Base-by-base conservation (phyloP, 345 rosid species). In the Eucalyptus viminalis region DNA sequence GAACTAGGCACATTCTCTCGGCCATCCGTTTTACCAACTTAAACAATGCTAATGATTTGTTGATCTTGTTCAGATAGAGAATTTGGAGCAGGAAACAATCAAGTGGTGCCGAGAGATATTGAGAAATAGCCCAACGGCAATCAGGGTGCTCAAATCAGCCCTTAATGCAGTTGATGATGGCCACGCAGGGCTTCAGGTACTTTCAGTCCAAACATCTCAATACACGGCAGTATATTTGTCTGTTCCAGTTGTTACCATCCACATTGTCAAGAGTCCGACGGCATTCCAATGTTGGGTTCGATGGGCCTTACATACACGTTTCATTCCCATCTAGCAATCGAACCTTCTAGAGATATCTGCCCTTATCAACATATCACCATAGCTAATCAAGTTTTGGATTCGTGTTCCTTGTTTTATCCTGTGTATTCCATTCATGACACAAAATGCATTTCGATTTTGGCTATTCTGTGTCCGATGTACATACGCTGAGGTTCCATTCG, bases 161-260 rank as follows among this genome's bases (percentile, higher is more conserved):
- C 96, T 97, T 49, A 97, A 96, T 93, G 99, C 99, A 44, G 98
- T 94, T 3, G 99, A 97, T 76, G 99, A 97, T 81, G 99, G 99
- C 47, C 98, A 97, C 85, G 97, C 99, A 4, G 98, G 99, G 90
- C 97, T 97, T 88, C 98, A 95, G 97, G 99, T 97, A 91, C 83
- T 16, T 76, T 40, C 83, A 2, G 47, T 76, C 47, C 83, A 1
- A 21, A 21, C 83, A 15, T 72, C 25, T 72, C 45, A 76, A 11
- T 76, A 76, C 14, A 11, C 5, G 43, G 83, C 83, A 76, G 21
- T 37, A 76, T 21, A 40, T 37, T 72, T 76, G 83, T 21, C 47
- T 40, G 44, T 69, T 69, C 81, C 44, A 69, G 81, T 69, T 76
- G 15, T 76, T 76, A 76, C 47, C 15, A 21, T 40, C 83, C 47